Conservation (phyloP, 768 basidiomycete species). For the Auricularia sp. region DNA sequence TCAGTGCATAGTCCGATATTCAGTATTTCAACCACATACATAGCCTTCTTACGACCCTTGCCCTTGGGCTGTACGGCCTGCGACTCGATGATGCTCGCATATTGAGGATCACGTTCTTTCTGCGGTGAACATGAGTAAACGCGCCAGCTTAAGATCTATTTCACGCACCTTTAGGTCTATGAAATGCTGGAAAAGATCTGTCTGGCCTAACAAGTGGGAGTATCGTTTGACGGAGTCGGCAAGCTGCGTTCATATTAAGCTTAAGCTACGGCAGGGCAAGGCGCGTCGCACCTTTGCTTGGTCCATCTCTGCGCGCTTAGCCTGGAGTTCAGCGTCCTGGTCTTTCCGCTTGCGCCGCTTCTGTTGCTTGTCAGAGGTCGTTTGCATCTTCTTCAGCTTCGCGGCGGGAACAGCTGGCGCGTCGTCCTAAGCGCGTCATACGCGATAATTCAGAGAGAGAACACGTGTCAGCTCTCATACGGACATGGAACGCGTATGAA, state of each 20-base stretch:
- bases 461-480: slow-evolving; percentile 15
- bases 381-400: slow-evolving; percentile 26
- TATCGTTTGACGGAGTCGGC: slow-evolving; percentile 94
- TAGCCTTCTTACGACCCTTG: slow-evolving; percentile 72
- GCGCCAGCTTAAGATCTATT: not conserved
- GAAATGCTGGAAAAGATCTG: slow-evolving; percentile 96
- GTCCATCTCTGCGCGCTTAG: slow-evolving; percentile 75
- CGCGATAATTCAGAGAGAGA: slow-evolving; percentile 19
- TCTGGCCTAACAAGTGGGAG: slow-evolving; percentile 95
- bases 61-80: slow-evolving; percentile 73
- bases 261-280: not conserved
- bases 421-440: slow-evolving; percentile 15
- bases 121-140: slow-evolving; percentile 21
- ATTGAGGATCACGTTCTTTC: slow-evolving; percentile 87
- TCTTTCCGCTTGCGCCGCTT: slow-evolving; percentile 51
- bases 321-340: slow-evolving; percentile 59
- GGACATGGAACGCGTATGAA: slow-evolving; percentile 11
- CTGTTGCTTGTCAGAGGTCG: slow-evolving; percentile 30
- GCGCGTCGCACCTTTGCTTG: slow-evolving; percentile 61
- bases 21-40: slow-evolving; percentile 33
- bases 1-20: not conserved
- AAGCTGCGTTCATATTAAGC: slow-evolving; percentile 39
- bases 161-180: slow-evolving; percentile 81
- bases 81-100: slow-evolving; percentile 78
- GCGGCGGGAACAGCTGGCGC: slow-evolving; percentile 28